Percentiles rank a stretch among this genome's conserved stretches.
Evolutionary conservation across 2,329 filamentous ascomycete species (phyloP).

Genomic region (Zasmidium cellare): DNA sequence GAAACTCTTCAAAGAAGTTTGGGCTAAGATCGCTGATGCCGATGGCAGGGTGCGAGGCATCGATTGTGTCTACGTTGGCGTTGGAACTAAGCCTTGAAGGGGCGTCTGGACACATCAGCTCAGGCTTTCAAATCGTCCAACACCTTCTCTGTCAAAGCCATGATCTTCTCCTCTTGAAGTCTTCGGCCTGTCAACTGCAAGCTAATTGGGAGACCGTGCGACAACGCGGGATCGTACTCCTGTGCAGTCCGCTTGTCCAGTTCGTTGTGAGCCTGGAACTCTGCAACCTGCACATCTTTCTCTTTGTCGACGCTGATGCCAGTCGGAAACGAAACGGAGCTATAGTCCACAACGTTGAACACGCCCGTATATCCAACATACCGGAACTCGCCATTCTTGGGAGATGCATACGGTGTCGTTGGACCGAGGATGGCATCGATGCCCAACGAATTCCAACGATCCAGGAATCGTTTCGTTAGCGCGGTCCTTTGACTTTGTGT

Average conservation of each 20-base stretch:
- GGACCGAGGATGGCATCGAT: conserved; percentile 50
- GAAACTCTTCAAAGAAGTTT: conserved; percentile 34
- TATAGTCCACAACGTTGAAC: conserved; percentile 51
- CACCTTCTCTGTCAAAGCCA: conserved; percentile 33
- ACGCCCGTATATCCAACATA: conserved; percentile 46
- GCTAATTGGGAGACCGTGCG: conserved; percentile 45
- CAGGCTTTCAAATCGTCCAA: conserved; percentile 20
- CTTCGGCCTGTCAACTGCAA: conserved; percentile 35
- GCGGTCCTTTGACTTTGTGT: conserved; percentile 49
- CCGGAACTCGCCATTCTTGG: conserved; percentile 45
- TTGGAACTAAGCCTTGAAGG: conserved; percentile 32
- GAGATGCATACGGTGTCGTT: conserved; percentile 46
- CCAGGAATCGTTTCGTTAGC: conserved; percentile 42
- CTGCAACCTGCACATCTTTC: conserved; percentile 33
- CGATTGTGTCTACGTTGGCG: conserved; percentile 40
- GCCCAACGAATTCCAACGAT: conserved; percentile 43
- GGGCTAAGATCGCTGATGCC: conserved; percentile 37
- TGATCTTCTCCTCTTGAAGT: conserved; percentile 39
- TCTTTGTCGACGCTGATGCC: conserved; percentile 42
- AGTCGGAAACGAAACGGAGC: conserved; percentile 46
- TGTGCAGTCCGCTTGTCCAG: conserved; percentile 41
- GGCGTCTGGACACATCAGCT: neutral
- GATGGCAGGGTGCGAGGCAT: conserved; percentile 40
- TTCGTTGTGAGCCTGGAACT: conserved; percentile 36
- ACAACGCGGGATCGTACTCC: conserved; percentile 34